Evolutionary conservation across 2,329 filamentous ascomycete genomes (phyloP).

Genomic region (Aspergillus niger): DNA sequence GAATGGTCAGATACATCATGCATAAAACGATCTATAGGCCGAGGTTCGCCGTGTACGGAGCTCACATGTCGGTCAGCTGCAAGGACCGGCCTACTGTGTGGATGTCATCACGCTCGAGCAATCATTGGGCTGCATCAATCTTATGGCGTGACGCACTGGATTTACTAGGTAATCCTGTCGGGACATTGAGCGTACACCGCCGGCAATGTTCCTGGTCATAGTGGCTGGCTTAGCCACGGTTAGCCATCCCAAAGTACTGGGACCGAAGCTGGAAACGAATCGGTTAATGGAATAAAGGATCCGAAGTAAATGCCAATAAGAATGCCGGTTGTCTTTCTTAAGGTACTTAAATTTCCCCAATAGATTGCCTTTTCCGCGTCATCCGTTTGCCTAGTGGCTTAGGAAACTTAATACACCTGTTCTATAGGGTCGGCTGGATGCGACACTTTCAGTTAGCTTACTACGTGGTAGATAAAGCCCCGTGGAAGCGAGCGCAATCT

Average conservation of each 20-base stretch:
- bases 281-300: not conserved
- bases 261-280: not conserved
- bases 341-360: not conserved
- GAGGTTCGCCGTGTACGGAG: not conserved
- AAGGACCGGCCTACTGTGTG: not conserved
- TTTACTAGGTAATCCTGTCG: not conserved
- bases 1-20: not conserved
- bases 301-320: not conserved
- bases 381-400: not conserved
- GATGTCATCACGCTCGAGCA: not conserved
- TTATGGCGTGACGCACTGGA: not conserved
- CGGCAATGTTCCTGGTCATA: not conserved
- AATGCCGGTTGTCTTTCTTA: not conserved
- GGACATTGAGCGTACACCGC: not conserved
- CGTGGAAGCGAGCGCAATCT: not conserved
- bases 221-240: not conserved
- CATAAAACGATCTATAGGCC: not conserved
- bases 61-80: not conserved
- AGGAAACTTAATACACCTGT: not conserved
- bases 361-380: not conserved
- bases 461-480: not conserved
- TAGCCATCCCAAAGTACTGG: not conserved
- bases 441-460: not conserved
- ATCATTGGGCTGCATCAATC: not conserved
- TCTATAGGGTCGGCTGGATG: not conserved